phyloP scores from a whole-genome alignment of 768 basidiomycete genomes.

The Cytidiella melzeri region DNA sequence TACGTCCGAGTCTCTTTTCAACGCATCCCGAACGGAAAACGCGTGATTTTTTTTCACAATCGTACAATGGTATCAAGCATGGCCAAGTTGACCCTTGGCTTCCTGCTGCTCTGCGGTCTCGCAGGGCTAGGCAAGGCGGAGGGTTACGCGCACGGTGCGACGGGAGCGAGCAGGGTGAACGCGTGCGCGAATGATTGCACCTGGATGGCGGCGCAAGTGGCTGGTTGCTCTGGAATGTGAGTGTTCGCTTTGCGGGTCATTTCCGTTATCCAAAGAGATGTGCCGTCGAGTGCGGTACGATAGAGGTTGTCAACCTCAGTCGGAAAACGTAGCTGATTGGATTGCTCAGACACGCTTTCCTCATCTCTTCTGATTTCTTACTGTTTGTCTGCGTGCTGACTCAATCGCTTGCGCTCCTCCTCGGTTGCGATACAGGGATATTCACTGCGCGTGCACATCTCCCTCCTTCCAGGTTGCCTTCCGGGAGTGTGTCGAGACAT shows the following conservation, averaged over 20 bases:
- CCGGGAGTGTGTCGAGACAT: background rate
- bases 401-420: background rate
- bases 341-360: background rate
- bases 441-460: background rate
- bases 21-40: too few relatives aligned
- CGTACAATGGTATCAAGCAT: too few relatives aligned
- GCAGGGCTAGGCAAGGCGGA: too few relatives aligned
- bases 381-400: too few relatives aligned
- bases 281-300: background rate
- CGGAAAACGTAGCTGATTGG: background rate
- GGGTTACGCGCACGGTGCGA: too few relatives aligned
- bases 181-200: background rate
- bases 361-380: too few relatives aligned
- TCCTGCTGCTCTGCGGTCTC: too few relatives aligned
- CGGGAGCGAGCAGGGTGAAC: too few relatives aligned
- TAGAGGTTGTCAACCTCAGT: background rate
- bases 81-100: too few relatives aligned
- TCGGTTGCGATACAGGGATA: background rate
- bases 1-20: too few relatives aligned
- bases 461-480: background rate
- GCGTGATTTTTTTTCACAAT: too few relatives aligned
- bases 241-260: background rate
- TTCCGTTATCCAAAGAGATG: background rate
- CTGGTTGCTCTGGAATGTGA: background rate
- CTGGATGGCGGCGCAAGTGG: background rate